Base-by-base conservation (phyloP, 106 monocot genomes). In the Ottelia alismoides region DNA sequence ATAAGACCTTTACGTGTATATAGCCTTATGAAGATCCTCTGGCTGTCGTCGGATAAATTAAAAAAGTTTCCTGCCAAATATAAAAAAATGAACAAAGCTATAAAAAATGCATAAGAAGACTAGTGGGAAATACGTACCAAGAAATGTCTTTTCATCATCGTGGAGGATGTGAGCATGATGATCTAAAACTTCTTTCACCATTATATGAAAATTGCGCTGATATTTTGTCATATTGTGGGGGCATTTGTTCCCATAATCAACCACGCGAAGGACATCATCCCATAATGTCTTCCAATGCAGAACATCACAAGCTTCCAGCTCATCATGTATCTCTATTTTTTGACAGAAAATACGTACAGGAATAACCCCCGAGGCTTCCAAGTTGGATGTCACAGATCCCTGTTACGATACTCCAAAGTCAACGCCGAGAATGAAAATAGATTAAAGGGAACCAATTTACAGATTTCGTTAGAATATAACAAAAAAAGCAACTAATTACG, bases 1-100 rank as follows among this genome's bases (percentile, higher is more conserved):
- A n/a, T n/a, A 47, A 45, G 56, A 96, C 94, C 94, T 84, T 96
- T 96, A 66, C 88, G 75, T 55, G 76, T 73, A 74, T 78, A 96
- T 6, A 96, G 64, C 28, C 88, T 75, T 58, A 96, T 65, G 53
- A 96, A 76, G 46, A 88, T 74, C 68, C 84, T 84, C 28, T 96
- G 94, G 44, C 63, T 76, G 63, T 84, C 88, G 70, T 74, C 69
- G 32, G 78, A 65, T 56, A 96, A 69, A 65, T 63, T 72, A 43
- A 53, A 57, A 54, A 96, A 88, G 29, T 61, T 73, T 57, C 56
- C 94, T 96, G 74, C 25, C n/a, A n/a, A n/a, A n/a, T n/a, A 35
- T 29, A 49, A 32, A 60, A 67, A 65, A 1, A 40, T 29, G 3
- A 31, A 35, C 48, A 28, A 9, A 16, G 31, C 9, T 0, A 6